Conservation (phyloP, 352 stramenopile species). For the Thraustotheca clavata region DNA sequence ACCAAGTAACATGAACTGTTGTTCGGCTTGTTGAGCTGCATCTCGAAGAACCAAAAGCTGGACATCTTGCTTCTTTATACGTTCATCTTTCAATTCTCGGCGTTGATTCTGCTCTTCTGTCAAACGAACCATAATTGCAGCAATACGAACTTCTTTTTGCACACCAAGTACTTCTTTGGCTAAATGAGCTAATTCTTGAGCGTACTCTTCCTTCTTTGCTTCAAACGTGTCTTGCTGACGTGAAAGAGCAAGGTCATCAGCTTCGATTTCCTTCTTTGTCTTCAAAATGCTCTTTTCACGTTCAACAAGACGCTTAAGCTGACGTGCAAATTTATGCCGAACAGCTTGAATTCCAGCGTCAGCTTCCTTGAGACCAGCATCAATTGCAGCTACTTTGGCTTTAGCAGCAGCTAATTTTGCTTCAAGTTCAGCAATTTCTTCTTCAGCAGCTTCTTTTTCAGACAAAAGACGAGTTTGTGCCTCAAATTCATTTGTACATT, state of each 20-base stretch:
- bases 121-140: conserved; percentile 47
- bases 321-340: conserved; percentile 57
- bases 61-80: conserved; percentile 66
- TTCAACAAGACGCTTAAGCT: conserved; percentile 71
- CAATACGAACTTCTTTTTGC: conserved; percentile 63
- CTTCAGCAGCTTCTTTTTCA: conserved; percentile 50
- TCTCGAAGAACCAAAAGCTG: conserved; percentile 63
- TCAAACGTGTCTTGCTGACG: conserved; percentile 48
- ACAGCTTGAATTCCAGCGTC: conserved; percentile 72
- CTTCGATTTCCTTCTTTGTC: conserved; percentile 65
- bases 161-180: conserved; percentile 48
- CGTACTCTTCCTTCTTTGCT: conserved; percentile 43
- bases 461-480: conserved; percentile 41
- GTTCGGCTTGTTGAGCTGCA: conserved; percentile 55
- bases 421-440: conserved; percentile 66
- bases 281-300: conserved; percentile 63
- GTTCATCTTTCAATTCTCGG: conserved; percentile 49
- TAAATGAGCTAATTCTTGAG: conserved; percentile 38
- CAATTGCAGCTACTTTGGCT: conserved; percentile 45
- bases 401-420: conserved; percentile 51
- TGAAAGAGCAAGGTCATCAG: conserved; percentile 49
- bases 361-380: conserved; percentile 56
- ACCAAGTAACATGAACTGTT: conserved; percentile 60
- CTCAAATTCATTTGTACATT: conserved; percentile 57
- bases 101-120: conserved; percentile 66